Conservation (phyloP, 495 filamentous ascomycete genomes). For the Trypethelium eluteriae region DNA sequence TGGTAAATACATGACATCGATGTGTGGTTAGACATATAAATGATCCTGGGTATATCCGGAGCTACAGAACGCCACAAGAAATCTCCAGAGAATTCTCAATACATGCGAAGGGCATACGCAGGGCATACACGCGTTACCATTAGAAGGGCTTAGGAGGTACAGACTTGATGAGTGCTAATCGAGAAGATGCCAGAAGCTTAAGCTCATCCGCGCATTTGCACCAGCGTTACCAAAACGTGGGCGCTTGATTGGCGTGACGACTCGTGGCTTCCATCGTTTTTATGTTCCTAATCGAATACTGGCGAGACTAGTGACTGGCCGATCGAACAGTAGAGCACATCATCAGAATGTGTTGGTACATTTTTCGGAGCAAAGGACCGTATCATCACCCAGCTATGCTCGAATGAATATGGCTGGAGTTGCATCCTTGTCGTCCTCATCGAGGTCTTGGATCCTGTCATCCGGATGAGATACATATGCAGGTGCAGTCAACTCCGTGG, state of each 20-base stretch:
- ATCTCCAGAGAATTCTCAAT: not conserved
- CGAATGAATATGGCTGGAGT: slow-evolving; percentile 2
- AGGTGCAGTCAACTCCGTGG: not conserved
- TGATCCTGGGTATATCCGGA: not conserved
- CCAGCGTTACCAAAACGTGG: too few relatives aligned
- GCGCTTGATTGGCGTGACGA: too few relatives aligned
- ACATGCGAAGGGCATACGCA: not conserved
- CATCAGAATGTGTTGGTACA: too few relatives aligned
- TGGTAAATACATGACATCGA: not conserved
- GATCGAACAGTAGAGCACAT: too few relatives aligned
- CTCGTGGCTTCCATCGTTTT: too few relatives aligned
- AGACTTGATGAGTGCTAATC: too few relatives aligned
- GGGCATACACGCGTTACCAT: not conserved
- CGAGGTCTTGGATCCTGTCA: not conserved
- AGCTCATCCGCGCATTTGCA: too few relatives aligned
- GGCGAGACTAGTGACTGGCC: too few relatives aligned
- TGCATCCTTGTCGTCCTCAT: not conserved
- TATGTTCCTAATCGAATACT: too few relatives aligned
- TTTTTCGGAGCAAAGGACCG: not conserved
- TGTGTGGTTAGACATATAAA: not conserved
- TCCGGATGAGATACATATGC: not conserved
- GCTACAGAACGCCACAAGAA: not conserved
- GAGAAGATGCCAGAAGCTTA: too few relatives aligned
- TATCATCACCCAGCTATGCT: not conserved
- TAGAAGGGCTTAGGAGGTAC: not conserved